Percentiles rank a stretch among this genome's conserved stretches.
These are phyloP conservation scores for Pilatotrama ljubarskyi DNA, from an alignment of 768 basidiomycete genomes.

Conservation along the genomic window DNA sequence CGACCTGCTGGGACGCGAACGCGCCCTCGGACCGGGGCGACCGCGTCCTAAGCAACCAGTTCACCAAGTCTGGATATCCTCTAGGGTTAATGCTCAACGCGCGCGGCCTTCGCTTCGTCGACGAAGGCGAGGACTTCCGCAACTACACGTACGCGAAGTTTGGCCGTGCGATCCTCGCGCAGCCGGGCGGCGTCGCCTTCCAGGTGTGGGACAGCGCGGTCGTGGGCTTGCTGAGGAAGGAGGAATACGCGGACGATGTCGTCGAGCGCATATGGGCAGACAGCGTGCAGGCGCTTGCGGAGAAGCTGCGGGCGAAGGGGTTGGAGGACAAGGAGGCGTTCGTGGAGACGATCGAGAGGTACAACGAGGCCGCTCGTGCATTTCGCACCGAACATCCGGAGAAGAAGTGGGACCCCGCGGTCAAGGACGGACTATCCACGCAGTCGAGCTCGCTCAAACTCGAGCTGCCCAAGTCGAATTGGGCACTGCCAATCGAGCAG, in stretches of 20 bases:
- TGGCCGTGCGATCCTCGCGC: slow-evolving; percentile 56
- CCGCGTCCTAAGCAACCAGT: slow-evolving; percentile 64
- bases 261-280: slow-evolving; percentile 55
- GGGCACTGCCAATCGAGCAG: slow-evolving; percentile 58
- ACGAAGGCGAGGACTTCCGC: slow-evolving; percentile 71
- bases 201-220: slow-evolving; percentile 62
- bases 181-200: slow-evolving; percentile 61
- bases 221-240: slow-evolving; percentile 47
- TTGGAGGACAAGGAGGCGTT: slow-evolving; percentile 44
- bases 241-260: slow-evolving; percentile 66
- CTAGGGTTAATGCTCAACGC: slow-evolving; percentile 69
- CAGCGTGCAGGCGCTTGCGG: slow-evolving; percentile 51
- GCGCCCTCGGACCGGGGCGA: slow-evolving; percentile 52
- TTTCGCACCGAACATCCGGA: slow-evolving; percentile 38
- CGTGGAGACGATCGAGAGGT: slow-evolving; percentile 47
- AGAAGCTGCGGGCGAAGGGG: slow-evolving; percentile 45
- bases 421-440: slow-evolving; percentile 63
- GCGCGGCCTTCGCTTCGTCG: slow-evolving; percentile 60
- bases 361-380: slow-evolving; percentile 49
- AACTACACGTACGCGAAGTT: slow-evolving; percentile 76
- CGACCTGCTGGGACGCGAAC: slow-evolving; percentile 71
- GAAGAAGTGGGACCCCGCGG: slow-evolving; percentile 57
- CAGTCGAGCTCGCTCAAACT: slow-evolving; percentile 40
- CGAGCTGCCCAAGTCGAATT: slow-evolving; percentile 60
- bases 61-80: slow-evolving; percentile 74